Percentiles rank a stretch among this genome's conserved stretches.
These are phyloP conservation scores for Pelargonium citronellum DNA, from an alignment of 441 rosid species.

Conservation along the genomic window DNA sequence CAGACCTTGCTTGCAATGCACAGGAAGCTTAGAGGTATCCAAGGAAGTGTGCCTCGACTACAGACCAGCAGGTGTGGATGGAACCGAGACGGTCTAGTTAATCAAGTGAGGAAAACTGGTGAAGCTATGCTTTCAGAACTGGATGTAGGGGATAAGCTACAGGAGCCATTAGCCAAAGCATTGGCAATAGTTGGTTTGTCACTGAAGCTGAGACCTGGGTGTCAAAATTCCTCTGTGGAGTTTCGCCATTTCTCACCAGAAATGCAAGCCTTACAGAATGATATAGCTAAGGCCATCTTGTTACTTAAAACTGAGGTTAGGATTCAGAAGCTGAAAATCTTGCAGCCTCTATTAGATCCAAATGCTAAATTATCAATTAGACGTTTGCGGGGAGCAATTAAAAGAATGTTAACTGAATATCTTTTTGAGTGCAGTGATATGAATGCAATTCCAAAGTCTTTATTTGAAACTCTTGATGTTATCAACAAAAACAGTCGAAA, in stretches of 20 bases:
- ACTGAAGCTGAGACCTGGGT: slow-evolving; percentile 36
- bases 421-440: slow-evolving; percentile 69
- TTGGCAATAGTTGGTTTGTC: slow-evolving; percentile 60
- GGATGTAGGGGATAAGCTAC: slow-evolving; percentile 36
- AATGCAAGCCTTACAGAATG: slow-evolving; percentile 51
- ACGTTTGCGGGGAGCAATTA: slow-evolving; percentile 47
- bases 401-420: slow-evolving; percentile 50
- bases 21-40: slow-evolving; percentile 52
- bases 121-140: slow-evolving; percentile 56
- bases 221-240: slow-evolving; percentile 25
- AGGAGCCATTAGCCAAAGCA: slow-evolving; percentile 60
- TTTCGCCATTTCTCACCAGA: slow-evolving; percentile 49
- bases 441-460: slow-evolving; percentile 51
- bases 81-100: slow-evolving; percentile 39
- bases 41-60: slow-evolving; percentile 35
- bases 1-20: slow-evolving; percentile 57
- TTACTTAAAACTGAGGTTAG: slow-evolving; percentile 44
- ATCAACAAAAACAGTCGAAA: slow-evolving; percentile 43
- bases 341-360: slow-evolving; percentile 55
- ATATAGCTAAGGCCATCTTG: slow-evolving; percentile 63
- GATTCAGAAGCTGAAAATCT: slow-evolving; percentile 41
- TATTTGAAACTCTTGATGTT: slow-evolving; percentile 52
- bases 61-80: slow-evolving; percentile 25
- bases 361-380: slow-evolving; percentile 38
- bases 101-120: slow-evolving; percentile 35